phyloP scores from a whole-genome alignment of 495 filamentous ascomycete species.

The Penicillium pancosmium region DNA sequence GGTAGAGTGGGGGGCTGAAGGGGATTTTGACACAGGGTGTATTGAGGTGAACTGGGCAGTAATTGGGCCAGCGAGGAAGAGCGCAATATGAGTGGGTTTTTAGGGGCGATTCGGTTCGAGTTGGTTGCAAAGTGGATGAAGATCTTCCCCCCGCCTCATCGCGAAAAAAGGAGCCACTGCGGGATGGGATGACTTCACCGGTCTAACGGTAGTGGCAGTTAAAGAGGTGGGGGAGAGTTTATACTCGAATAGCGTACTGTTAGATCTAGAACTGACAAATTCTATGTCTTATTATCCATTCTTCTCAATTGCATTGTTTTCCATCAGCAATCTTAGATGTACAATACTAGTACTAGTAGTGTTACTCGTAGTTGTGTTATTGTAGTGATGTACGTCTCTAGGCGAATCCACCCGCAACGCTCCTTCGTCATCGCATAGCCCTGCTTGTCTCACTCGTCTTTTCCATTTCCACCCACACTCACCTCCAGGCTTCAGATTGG shows the following conservation, averaged over 20 bases:
- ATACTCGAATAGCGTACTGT: too few species aligned
- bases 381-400: constrained; percentile 12
- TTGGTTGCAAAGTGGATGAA: not conserved
- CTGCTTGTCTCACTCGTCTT: constrained; percentile 4
- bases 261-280: too few species aligned
- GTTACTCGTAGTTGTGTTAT: too few species aligned
- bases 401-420: constrained; percentile 14
- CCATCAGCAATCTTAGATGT: too few species aligned
- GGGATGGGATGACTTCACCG: constrained; percentile 8
- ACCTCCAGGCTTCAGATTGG: not conserved
- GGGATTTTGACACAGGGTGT: not conserved
- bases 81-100: not conserved
- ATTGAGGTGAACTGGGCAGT: not conserved
- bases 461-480: not conserved
- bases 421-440: constrained; percentile 9
- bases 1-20: not conserved
- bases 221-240: too few species aligned
- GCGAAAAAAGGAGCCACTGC: not conserved
- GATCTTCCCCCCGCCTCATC: not conserved
- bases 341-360: too few species aligned
- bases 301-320: not conserved
- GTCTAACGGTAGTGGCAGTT: not conserved
- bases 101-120: not conserved
- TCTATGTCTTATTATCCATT: not conserved
- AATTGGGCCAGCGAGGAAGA: constrained; percentile 3